Conservation (phyloP, 768 basidiomycete genomes). For the Naganishia friedmannii region DNA sequence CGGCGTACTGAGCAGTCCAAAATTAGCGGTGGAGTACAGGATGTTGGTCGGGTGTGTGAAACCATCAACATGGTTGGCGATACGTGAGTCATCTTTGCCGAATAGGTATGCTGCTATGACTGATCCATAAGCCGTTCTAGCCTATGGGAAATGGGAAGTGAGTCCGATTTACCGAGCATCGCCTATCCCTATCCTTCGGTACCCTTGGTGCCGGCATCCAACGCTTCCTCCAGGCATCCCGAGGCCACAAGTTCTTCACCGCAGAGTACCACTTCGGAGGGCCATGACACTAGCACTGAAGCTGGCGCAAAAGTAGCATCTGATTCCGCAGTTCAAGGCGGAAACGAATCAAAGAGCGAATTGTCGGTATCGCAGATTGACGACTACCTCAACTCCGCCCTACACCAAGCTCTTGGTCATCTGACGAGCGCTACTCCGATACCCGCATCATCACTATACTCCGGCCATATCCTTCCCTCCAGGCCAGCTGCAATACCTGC, state of each 20-base stretch:
- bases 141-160: conserved; percentile 46
- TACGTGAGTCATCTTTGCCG: conserved; percentile 36
- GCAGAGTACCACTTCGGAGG: not conserved
- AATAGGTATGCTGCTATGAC: not conserved
- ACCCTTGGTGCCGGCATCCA: conserved; percentile 33
- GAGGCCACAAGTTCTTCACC: not conserved
- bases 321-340: too few relatives aligned
- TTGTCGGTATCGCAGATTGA: conserved; percentile 22
- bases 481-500: conserved; percentile 66
- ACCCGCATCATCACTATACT: conserved; percentile 70
- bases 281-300: not conserved
- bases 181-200: conserved; percentile 32
- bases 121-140: conserved; percentile 26
- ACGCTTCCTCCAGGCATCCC: not conserved
- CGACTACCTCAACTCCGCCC: conserved; percentile 30
- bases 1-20: conserved; percentile 28
- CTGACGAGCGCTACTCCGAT: conserved; percentile 67
- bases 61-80: conserved; percentile 47
- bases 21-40: conserved; percentile 36
- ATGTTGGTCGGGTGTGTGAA: conserved; percentile 47
- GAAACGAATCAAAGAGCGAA: not conserved
- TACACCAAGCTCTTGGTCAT: conserved; percentile 43
- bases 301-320: not conserved
- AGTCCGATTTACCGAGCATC: conserved; percentile 35
- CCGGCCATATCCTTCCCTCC: conserved; percentile 70